A percentile compares a stretch with the other conserved stretches of the same genome.
These are phyloP conservation scores for Elsinoe arachidis DNA, from an alignment of 2,329 filamentous ascomycete species.

Conservation along the genomic window DNA sequence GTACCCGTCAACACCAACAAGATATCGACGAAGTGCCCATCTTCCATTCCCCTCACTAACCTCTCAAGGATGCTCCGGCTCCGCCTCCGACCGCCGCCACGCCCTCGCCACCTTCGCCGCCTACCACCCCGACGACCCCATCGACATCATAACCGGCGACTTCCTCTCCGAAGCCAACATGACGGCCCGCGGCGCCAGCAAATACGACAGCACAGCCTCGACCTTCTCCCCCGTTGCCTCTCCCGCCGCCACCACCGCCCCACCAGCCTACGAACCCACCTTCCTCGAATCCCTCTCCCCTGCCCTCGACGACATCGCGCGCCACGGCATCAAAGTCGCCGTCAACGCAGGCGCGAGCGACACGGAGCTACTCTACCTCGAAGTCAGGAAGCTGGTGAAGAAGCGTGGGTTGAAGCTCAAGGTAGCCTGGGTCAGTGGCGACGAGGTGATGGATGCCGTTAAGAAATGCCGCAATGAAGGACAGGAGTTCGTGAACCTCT, in stretches of 20 bases:
- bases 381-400: constrained; percentile 31
- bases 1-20: too few relatives aligned
- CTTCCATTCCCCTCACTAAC: background rate
- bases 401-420: constrained; percentile 33
- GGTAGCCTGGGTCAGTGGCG: constrained; percentile 42
- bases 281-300: constrained; percentile 41
- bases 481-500: constrained; percentile 3
- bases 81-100: constrained; percentile 7
- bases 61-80: background rate
- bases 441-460: constrained; percentile 27
- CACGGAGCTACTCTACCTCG: constrained; percentile 43
- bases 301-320: constrained; percentile 36
- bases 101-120: constrained; percentile 6
- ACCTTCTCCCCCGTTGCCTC: constrained; percentile 1
- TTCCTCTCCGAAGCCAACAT: constrained; percentile 38
- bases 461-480: background rate
- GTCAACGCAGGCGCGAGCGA: constrained; percentile 51
- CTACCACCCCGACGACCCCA: constrained; percentile 14
- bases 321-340: constrained; percentile 46
- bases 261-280: constrained; percentile 30
- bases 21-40: too few relatives aligned
- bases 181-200: constrained; percentile 24
- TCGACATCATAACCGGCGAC: constrained; percentile 48
- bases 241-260: background rate
- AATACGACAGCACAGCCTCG: constrained; percentile 20